These are phyloP conservation scores for Tetrapyrgos nigripes DNA, from an alignment of 1,284 basidiomycete species.

Conservation along the genomic window DNA sequence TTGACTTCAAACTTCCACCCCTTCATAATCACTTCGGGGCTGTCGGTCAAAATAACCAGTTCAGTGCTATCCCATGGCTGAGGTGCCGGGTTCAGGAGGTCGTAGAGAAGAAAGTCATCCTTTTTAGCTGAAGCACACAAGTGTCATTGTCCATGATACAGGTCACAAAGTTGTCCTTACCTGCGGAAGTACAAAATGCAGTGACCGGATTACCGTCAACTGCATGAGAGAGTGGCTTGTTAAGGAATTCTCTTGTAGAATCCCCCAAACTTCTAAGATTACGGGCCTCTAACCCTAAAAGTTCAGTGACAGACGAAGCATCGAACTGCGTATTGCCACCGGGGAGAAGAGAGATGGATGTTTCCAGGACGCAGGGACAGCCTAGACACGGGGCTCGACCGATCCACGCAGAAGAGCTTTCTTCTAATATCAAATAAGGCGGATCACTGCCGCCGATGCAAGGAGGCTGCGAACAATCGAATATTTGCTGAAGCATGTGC, in stretches of 20 bases:
- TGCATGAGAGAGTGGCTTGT: slow-evolving; percentile 56
- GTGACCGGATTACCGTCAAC: slow-evolving; percentile 58
- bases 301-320: slow-evolving; percentile 37
- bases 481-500: slow-evolving; percentile 16
- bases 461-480: background rate
- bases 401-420: slow-evolving; percentile 13
- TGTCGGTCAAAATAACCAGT: slow-evolving; percentile 53
- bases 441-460: background rate
- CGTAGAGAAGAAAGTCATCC: slow-evolving; percentile 56
- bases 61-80: slow-evolving; percentile 34
- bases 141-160: background rate
- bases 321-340: slow-evolving; percentile 27
- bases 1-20: slow-evolving; percentile 39
- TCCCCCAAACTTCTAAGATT: slow-evolving; percentile 42
- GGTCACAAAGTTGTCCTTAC: slow-evolving; percentile 38
- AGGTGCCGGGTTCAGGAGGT: slow-evolving; percentile 41
- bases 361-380: slow-evolving; percentile 56
- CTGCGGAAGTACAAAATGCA: slow-evolving; percentile 52
- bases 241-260: slow-evolving; percentile 43
- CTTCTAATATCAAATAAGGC: slow-evolving; percentile 18
- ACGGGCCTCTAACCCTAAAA: slow-evolving; percentile 47
- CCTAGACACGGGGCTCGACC: slow-evolving; percentile 53
- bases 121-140: slow-evolving; percentile 27
- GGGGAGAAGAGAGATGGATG: slow-evolving; percentile 57
- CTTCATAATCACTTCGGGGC: slow-evolving; percentile 45